phyloP scores from a whole-genome alignment of 306 rosid genomes.

The Styphnolobium japonicum region DNA sequence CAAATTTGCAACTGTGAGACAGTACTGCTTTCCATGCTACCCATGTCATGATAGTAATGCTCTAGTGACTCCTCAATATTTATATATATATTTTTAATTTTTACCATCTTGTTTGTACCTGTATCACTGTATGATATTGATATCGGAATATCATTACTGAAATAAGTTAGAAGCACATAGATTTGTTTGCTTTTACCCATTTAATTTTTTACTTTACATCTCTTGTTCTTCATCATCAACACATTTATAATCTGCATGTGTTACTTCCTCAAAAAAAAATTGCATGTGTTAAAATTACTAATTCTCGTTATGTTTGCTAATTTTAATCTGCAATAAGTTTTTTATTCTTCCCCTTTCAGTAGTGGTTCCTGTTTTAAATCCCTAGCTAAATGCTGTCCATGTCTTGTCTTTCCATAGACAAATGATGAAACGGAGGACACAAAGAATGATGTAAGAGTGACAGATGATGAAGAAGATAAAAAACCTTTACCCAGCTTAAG shows the following conservation, averaged over 20 bases:
- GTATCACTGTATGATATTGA: background rate
- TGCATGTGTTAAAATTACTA: background rate
- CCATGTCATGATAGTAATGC: background rate
- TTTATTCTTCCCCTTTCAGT: constrained; percentile 3
- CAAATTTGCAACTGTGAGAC: background rate
- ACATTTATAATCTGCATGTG: background rate
- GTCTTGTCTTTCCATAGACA: constrained; percentile 36
- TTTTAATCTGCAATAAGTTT: background rate
- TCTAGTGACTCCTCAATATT: background rate
- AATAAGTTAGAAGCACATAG: background rate
- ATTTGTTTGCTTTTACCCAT: background rate
- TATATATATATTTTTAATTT: background rate
- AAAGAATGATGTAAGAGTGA: constrained; percentile 25
- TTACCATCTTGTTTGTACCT: background rate
- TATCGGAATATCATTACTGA: background rate
- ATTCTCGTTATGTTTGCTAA: background rate
- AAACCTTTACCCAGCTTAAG: constrained; percentile 32
- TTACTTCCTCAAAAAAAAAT: too few species aligned
- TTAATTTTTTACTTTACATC: background rate
- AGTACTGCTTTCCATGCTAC: background rate
- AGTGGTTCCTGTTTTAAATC: background rate
- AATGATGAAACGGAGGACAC: constrained; percentile 39
- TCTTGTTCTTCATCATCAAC: background rate
- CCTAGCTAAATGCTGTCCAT: constrained; percentile 9
- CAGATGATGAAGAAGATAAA: constrained; percentile 30